phyloP scores from a whole-genome alignment of 2,329 filamentous ascomycete species.

The Alternaria longipes region DNA sequence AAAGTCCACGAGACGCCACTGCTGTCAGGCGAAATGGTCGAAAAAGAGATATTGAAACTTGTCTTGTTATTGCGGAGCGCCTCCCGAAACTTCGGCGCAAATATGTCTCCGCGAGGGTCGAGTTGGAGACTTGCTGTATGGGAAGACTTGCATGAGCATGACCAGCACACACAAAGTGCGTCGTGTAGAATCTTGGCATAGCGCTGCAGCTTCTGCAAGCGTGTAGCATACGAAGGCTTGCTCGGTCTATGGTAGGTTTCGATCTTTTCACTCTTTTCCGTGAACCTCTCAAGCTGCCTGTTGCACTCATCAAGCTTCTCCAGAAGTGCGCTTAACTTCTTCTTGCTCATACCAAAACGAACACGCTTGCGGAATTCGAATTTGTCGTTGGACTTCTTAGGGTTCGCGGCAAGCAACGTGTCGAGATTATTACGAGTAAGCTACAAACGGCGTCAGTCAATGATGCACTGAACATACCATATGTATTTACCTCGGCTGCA shows the following conservation, averaged over 20 bases:
- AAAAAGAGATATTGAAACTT: slow-evolving; percentile 48
- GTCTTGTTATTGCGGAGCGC: slow-evolving; percentile 26
- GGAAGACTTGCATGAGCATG: slow-evolving; percentile 45
- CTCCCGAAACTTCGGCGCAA: slow-evolving; percentile 31
- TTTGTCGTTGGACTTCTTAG: slow-evolving; percentile 41
- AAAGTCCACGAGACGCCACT: slow-evolving; percentile 35
- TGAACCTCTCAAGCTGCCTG: slow-evolving; percentile 51
- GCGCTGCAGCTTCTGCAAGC: slow-evolving; percentile 46
- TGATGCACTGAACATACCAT: slow-evolving; percentile 14
- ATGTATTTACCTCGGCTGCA: slow-evolving; percentile 38
- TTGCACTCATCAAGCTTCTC: slow-evolving; percentile 52
- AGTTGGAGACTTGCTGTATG: slow-evolving; percentile 48
- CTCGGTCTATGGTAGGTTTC: slow-evolving; percentile 45
- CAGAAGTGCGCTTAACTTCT: slow-evolving; percentile 46
- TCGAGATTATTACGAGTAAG: slow-evolving; percentile 48
- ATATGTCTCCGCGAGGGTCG: slow-evolving; percentile 41
- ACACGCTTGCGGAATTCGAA: slow-evolving; percentile 50
- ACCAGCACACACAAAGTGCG: slow-evolving; percentile 42
- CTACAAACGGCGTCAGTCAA: slow-evolving; percentile 32
- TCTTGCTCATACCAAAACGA: slow-evolving; percentile 50
- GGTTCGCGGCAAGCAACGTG: slow-evolving; percentile 46
- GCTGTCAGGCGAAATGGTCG: slow-evolving; percentile 23
- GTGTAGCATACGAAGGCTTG: slow-evolving; percentile 47
- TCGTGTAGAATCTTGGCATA: slow-evolving; percentile 47
- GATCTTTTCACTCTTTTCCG: slow-evolving; percentile 50